Percentiles rank a stretch among this genome's conserved stretches.
Conservation (phyloP, 805 yeast species). For the Ogataea salicorniae region DNA sequence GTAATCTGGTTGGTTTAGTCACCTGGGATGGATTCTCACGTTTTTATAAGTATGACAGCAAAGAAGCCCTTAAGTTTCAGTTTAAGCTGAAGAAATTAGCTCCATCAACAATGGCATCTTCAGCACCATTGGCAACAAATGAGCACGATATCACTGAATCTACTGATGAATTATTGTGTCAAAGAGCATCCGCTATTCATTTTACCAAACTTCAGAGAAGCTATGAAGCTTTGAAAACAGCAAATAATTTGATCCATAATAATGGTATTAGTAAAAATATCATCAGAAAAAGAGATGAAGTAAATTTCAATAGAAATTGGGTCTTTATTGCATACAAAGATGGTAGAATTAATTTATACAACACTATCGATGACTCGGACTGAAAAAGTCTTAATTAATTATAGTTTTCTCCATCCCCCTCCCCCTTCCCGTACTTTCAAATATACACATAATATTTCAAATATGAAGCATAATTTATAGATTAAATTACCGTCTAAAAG, state of each 20-base stretch:
- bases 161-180: conserved; percentile 10
- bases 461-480: no score
- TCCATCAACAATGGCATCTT: conserved; percentile 22
- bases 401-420: no score
- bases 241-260: conserved; percentile 11
- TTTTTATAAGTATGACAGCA: conserved; percentile 25
- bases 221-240: conserved; percentile 8
- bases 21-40: conserved; percentile 51
- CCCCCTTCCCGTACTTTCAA: no score
- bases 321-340: conserved; percentile 30
- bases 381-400: no score
- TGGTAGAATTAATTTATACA: conserved; percentile 27
- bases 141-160: conserved; percentile 6
- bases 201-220: conserved; percentile 21
- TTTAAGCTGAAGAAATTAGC: conserved; percentile 23
- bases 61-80: conserved; percentile 12
- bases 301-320: conserved; percentile 21
- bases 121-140: not conserved
- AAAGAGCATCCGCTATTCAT: conserved; percentile 16
- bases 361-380: not conserved
- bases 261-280: conserved; percentile 32
- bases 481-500: no score
- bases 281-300: conserved; percentile 26
- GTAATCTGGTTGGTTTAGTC: conserved; percentile 30
- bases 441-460: no score